These are phyloP conservation scores for Singerocomus rubriflavus DNA, from an alignment of 1,284 basidiomycete species.

Conservation along the genomic window DNA sequence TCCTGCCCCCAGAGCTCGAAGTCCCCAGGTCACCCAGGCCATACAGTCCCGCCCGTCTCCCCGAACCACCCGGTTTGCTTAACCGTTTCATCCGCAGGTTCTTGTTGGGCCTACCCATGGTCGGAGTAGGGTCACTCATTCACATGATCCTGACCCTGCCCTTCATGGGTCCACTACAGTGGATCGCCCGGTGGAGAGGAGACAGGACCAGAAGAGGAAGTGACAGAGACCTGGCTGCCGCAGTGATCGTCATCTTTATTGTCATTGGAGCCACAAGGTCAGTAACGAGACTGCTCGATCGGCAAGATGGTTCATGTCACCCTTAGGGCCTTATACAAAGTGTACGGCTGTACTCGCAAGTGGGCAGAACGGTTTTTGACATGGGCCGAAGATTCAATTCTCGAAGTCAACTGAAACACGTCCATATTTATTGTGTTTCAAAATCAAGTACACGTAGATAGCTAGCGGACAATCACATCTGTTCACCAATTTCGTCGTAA, in stretches of 20 bases:
- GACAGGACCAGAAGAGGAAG: slow-evolving; percentile 50
- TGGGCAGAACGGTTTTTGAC: slow-evolving; percentile 58
- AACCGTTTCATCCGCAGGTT: slow-evolving; percentile 61
- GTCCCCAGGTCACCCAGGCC: slow-evolving; percentile 14
- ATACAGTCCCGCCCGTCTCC: slow-evolving; percentile 9
- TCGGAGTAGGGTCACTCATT: slow-evolving; percentile 73
- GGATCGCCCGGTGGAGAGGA: slow-evolving; percentile 61
- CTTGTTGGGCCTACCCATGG: slow-evolving; percentile 68
- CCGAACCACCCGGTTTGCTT: slow-evolving; percentile 40
- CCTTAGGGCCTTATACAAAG: slow-evolving; percentile 61
- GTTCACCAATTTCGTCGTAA: slow-evolving; percentile 61
- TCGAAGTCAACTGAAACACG: slow-evolving; percentile 59
- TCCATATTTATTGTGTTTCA: slow-evolving; percentile 2
- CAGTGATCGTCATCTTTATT: slow-evolving; percentile 62
- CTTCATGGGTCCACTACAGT: slow-evolving; percentile 60
- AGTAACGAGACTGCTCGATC: slow-evolving; percentile 15
- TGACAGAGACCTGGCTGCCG: slow-evolving; percentile 57
- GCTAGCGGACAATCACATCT: slow-evolving; percentile 1
- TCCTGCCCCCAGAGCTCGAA: slow-evolving; percentile 41
- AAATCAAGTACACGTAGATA: slow-evolving; percentile 22
- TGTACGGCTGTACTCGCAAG: slow-evolving; percentile 62
- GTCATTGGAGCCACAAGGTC: slow-evolving; percentile 63
- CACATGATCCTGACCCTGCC: slow-evolving; percentile 64
- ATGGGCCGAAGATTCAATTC: slow-evolving; percentile 73
- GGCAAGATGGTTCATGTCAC: slow-evolving; percentile 12